Percentiles rank a stretch among this genome's conserved stretches.
Evolutionary conservation across 163 green algal species (phyloP).

Genomic region (Coccomyxa subellipsoidea): DNA sequence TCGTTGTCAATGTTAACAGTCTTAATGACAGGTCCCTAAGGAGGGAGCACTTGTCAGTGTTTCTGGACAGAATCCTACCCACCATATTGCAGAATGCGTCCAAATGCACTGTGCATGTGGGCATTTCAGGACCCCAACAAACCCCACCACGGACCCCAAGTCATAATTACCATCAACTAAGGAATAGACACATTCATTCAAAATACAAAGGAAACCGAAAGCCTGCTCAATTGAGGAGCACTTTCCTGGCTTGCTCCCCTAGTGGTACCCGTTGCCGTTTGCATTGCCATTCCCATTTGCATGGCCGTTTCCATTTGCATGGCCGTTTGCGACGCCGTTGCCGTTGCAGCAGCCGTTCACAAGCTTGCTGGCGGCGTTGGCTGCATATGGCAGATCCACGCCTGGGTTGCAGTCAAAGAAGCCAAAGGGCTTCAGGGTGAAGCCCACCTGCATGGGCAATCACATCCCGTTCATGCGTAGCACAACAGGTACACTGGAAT

Average conservation of each 20-base stretch:
- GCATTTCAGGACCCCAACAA: too few relatives aligned
- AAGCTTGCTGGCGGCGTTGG: conserved; percentile 12
- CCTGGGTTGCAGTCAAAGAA: conserved; percentile 37
- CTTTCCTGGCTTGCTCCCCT: neutral
- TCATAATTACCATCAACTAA: too few relatives aligned
- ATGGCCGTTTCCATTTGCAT: neutral
- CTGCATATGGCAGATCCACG: conserved; percentile 22
- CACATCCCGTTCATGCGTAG: neutral
- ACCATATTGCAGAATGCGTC: too few relatives aligned
- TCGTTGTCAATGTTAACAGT: too few relatives aligned
- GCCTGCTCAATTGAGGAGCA: neutral
- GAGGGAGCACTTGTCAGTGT: too few relatives aligned
- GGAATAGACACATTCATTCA: too few relatives aligned
- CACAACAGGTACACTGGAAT: too few relatives aligned
- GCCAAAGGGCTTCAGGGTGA: conserved; percentile 39
- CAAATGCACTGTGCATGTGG: too few relatives aligned
- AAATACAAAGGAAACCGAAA: neutral
- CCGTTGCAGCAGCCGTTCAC: conserved; percentile 4
- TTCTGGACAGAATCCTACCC: too few relatives aligned
- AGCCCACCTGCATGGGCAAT: conserved; percentile 17
- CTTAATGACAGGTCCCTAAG: too few relatives aligned
- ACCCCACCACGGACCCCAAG: too few relatives aligned
- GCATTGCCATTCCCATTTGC: neutral
- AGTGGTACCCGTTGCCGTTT: neutral
- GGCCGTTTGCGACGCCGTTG: neutral